phyloP scores from a whole-genome alignment of 305 asterid species.

The Withania somnifera region DNA sequence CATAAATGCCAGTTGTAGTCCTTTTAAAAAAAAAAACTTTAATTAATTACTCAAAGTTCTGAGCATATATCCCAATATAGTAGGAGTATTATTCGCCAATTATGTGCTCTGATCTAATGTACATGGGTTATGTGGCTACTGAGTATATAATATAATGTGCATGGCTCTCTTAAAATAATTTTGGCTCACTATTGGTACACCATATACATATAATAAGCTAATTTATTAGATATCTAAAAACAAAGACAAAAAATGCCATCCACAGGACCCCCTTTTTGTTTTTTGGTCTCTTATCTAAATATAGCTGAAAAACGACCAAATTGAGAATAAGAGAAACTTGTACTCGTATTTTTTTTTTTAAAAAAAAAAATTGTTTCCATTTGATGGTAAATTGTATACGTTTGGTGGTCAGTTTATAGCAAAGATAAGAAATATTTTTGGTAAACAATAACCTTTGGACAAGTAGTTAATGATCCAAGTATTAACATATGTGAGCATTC shows the following conservation, averaged over 20 bases:
- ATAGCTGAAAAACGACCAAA: background rate
- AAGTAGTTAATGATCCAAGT: background rate
- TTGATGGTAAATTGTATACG: slow-evolving; percentile 5
- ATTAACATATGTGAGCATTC: background rate
- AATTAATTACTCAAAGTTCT: slow-evolving; percentile 1
- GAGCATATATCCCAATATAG: background rate
- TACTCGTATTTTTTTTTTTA: too few species aligned
- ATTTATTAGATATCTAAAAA: background rate
- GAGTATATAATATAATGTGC: background rate
- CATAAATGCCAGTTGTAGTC: slow-evolving; percentile 11
- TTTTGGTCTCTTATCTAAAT: background rate
- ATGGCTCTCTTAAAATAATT: background rate
- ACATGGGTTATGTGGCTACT: slow-evolving; percentile 2
- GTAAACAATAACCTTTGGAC: slow-evolving; percentile 4
- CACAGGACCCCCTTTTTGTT: background rate
- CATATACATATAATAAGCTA: background rate
- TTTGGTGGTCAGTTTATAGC: slow-evolving; percentile 24
- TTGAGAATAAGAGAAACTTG: background rate
- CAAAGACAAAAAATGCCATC: slow-evolving; percentile 2
- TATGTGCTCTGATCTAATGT: background rate
- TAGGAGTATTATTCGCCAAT: background rate
- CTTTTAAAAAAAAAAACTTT: background rate
- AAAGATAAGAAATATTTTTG: slow-evolving; percentile 11
- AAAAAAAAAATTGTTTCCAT: background rate
- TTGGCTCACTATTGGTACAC: background rate